Conservation (phyloP, 371 early-diverging fungal genomes). For the Mucor lusitanicus region DNA sequence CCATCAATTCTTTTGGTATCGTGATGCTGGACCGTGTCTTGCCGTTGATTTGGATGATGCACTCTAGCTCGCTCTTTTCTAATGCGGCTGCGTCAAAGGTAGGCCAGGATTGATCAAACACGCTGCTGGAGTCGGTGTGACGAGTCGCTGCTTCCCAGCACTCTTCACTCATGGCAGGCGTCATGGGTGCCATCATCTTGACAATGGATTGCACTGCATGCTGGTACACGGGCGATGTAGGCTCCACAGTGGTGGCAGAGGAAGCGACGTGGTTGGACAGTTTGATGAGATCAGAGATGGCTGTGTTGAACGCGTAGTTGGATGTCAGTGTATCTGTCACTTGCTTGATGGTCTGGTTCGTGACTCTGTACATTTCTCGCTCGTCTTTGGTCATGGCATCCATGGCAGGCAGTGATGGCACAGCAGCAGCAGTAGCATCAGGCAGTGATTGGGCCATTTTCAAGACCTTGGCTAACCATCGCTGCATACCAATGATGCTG, state of each 20-base stretch:
- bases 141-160: conserved; percentile 56
- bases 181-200: conserved; percentile 78
- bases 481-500: conserved; percentile 90
- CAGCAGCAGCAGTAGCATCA: no score
- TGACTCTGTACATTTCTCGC: conserved; percentile 53
- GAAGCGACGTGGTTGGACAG: conserved; percentile 65
- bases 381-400: conserved; percentile 56
- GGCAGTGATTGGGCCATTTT: conserved; percentile 27
- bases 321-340: conserved; percentile 63
- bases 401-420: conserved; percentile 13
- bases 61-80: conserved; percentile 51
- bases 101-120: conserved; percentile 72
- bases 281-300: conserved; percentile 82
- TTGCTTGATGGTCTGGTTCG: conserved; percentile 53
- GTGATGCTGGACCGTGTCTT: conserved; percentile 72
- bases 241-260: background rate
- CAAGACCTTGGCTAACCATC: conserved; percentile 72
- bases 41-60: conserved; percentile 76
- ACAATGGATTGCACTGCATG: conserved; percentile 62
- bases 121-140: conserved; percentile 17
- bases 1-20: conserved; percentile 47
- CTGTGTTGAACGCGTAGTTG: conserved; percentile 77
- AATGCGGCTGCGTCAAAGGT: conserved; percentile 54
- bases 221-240: conserved; percentile 52
- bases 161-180: conserved; percentile 77